Conservation (phyloP, 1,284 basidiomycete species). For the Thecaphora thlaspeos region DNA sequence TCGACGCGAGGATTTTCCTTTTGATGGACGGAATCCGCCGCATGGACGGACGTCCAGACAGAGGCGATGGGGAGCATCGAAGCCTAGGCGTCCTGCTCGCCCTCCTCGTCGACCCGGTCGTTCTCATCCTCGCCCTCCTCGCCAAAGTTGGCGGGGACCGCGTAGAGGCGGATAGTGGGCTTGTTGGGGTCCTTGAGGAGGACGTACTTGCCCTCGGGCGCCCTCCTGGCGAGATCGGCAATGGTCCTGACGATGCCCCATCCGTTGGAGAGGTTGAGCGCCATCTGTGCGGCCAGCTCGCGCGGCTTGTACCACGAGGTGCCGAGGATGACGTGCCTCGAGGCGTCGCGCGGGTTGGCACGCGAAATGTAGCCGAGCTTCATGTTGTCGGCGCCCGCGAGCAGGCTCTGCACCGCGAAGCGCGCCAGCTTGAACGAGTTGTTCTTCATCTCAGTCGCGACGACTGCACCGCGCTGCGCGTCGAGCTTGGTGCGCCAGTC, state of each 20-base stretch:
- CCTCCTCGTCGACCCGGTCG: conserved; percentile 50
- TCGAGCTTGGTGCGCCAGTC: conserved; percentile 97
- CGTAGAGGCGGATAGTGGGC: conserved; percentile 87
- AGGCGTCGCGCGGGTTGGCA: conserved; percentile 87
- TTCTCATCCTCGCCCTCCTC: conserved; percentile 62
- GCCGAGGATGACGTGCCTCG: conserved; percentile 91
- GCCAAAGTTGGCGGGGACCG: conserved; percentile 84
- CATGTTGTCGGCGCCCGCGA: conserved; percentile 94
- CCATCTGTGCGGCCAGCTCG: conserved; percentile 92
- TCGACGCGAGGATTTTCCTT: too few relatives aligned
- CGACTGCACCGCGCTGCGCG: conserved; percentile 92
- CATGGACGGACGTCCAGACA: too few relatives aligned
- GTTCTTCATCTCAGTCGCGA: conserved; percentile 99
- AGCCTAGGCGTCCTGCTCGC: conserved; percentile 13
- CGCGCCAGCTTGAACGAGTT: conserved; percentile 97
- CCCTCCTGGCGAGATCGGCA: conserved; percentile 49
- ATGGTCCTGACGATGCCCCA: conserved; percentile 83
- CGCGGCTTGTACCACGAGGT: conserved; percentile 90
- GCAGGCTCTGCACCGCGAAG: conserved; percentile 92
- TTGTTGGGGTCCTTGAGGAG: conserved; percentile 57
- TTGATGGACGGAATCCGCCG: too few relatives aligned
- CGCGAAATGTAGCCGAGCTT: conserved; percentile 97
- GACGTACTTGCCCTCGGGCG: conserved; percentile 51
- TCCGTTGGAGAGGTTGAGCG: conserved; percentile 90
- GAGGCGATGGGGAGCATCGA: too few relatives aligned